phyloP scores from a whole-genome alignment of 257 asterid genomes.

The Nicotiana knightiana region DNA sequence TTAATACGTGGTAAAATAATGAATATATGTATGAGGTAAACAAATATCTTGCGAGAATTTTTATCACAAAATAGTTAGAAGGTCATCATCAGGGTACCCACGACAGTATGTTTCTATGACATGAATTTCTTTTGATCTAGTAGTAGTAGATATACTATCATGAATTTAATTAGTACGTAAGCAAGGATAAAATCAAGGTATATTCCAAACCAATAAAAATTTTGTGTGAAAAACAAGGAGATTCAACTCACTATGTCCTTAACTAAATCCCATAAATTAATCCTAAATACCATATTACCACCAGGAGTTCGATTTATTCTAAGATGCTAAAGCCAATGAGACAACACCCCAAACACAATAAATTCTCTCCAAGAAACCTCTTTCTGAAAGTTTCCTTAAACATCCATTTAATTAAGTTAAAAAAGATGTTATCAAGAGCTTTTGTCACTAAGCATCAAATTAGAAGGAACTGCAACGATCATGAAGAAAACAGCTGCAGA shows the following conservation, averaged over 20 bases:
- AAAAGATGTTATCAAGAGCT: constrained; percentile 42
- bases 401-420: not conserved
- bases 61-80: not conserved
- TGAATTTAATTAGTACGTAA: not conserved
- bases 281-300: not conserved
- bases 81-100: too few species aligned
- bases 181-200: not conserved
- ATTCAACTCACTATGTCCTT: constrained; percentile 1
- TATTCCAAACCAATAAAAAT: not conserved
- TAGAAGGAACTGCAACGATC: constrained; percentile 16
- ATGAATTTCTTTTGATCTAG: not conserved
- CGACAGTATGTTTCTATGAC: not conserved
- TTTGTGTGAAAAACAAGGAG: constrained; percentile 4
- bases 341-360: not conserved
- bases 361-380: not conserved
- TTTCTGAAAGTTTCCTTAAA: not conserved
- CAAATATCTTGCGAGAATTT: not conserved
- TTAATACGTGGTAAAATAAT: too few species aligned
- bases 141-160: not conserved
- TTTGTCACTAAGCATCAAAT: constrained; percentile 26
- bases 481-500: constrained; percentile 32
- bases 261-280: not conserved
- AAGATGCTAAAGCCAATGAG: not conserved
- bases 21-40: too few species aligned
- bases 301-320: not conserved